A percentile compares a stretch with the other conserved stretches of the same genome.
Conservation (phyloP, 495 filamentous ascomycete genomes). For the Tricharina praecox region DNA sequence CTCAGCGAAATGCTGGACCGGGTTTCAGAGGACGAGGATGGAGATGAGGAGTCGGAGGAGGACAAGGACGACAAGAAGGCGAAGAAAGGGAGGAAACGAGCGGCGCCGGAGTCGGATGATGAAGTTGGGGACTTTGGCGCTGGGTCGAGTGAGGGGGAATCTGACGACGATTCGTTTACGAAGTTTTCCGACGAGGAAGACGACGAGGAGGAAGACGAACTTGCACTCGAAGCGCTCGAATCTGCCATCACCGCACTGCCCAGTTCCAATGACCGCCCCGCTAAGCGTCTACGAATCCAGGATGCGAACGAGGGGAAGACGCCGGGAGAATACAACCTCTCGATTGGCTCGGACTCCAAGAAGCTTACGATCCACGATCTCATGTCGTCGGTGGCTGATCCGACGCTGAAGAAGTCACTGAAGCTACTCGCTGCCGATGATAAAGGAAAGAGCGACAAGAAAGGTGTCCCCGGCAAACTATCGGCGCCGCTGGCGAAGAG, state of each 20-base stretch:
- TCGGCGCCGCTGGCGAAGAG: constrained; percentile 73
- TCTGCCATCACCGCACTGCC: constrained; percentile 52
- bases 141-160: constrained; percentile 28
- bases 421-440: constrained; percentile 40
- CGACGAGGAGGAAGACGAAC: constrained; percentile 43
- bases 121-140: constrained; percentile 22
- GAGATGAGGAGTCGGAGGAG: constrained; percentile 26
- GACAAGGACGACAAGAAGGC: constrained; percentile 39
- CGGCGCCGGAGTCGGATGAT: constrained; percentile 27
- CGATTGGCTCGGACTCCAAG: constrained; percentile 30
- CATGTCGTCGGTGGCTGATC: constrained; percentile 54
- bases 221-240: constrained; percentile 47
- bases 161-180: constrained; percentile 34
- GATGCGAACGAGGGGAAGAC: constrained; percentile 26
- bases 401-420: constrained; percentile 59
- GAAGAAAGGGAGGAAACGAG: constrained; percentile 28
- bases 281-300: constrained; percentile 22
- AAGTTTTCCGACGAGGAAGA: constrained; percentile 38
- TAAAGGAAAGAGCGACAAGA: constrained; percentile 38
- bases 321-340: constrained; percentile 24
- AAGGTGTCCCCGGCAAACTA: constrained; percentile 51
- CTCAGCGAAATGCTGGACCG: constrained; percentile 23
- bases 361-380: constrained; percentile 74
- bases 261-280: constrained; percentile 10
- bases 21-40: constrained; percentile 13